Percentiles rank a stretch among this genome's conserved stretches.
phyloP scores from a whole-genome alignment of 768 basidiomycete genomes.

The Termitomyces bulborhizus region DNA sequence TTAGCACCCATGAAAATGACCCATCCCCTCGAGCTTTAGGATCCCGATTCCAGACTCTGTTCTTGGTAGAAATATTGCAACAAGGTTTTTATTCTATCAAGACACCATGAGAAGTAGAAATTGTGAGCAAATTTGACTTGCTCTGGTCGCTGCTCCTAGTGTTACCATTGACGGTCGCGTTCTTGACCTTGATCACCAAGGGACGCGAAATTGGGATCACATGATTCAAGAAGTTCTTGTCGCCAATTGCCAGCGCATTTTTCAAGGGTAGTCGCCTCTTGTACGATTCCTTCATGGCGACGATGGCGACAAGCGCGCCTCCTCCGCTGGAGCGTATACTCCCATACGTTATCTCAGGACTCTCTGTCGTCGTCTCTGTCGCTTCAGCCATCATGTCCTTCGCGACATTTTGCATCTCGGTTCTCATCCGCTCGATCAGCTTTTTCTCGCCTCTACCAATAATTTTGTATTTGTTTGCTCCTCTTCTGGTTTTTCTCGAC shows the following conservation, averaged over 20 bases:
- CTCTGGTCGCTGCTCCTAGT: too few species aligned
- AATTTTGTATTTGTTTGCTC: conserved; percentile 40
- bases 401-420: conserved; percentile 1
- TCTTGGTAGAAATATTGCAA: too few species aligned
- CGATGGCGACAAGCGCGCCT: background rate
- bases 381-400: background rate
- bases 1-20: background rate
- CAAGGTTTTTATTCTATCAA: too few species aligned
- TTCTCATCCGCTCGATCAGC: background rate
- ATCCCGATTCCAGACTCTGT: too few species aligned
- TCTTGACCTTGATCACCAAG: background rate
- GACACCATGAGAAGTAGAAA: too few species aligned
- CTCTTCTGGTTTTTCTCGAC: conserved; percentile 35
- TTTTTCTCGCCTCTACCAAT: conserved; percentile 22
- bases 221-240: background rate
- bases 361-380: conserved; percentile 3
- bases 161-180: too few species aligned
- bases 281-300: background rate
- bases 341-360: conserved; percentile 10
- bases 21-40: too few species aligned
- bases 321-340: conserved; percentile 12
- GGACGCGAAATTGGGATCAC: background rate
- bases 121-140: too few species aligned
- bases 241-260: too few species aligned
- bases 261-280: background rate